Evolutionary conservation across 176 grass and related monocot species (phyloP).

Genomic region (Hyparrhenia diplandra): DNA sequence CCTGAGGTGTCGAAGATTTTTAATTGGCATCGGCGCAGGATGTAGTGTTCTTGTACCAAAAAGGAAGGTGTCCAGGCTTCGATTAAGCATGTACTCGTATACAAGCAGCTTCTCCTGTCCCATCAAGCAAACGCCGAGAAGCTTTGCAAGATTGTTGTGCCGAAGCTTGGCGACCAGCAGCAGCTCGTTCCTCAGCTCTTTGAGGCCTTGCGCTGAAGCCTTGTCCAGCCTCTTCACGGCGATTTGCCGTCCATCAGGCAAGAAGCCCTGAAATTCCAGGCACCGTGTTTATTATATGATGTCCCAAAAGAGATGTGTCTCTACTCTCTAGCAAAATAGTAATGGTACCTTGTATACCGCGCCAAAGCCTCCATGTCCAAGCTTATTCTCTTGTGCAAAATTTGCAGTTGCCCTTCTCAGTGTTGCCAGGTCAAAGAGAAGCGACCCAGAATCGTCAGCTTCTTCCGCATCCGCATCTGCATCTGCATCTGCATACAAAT

Average conservation of each 20-base stretch:
- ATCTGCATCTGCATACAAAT: no score
- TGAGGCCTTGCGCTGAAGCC: slow-evolving; percentile 26
- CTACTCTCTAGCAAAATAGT: background rate
- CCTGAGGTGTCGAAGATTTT: no score
- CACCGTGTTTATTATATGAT: background rate
- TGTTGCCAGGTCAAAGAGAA: slow-evolving; percentile 35
- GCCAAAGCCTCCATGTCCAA: slow-evolving; percentile 68
- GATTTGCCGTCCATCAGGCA: slow-evolving; percentile 20
- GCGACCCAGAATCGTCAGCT: slow-evolving; percentile 24
- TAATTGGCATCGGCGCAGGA: no score
- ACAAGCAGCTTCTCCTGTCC: slow-evolving; percentile 41
- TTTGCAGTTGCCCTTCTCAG: slow-evolving; percentile 47
- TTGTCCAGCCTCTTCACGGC: slow-evolving; percentile 32
- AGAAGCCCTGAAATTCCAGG: slow-evolving; percentile 15
- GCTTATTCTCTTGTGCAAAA: slow-evolving; percentile 52
- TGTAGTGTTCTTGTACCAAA: slow-evolving; percentile 20
- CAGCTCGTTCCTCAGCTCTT: slow-evolving; percentile 45
- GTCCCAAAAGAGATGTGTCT: background rate
- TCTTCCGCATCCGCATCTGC: background rate
- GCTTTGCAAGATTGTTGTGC: slow-evolving; percentile 41
- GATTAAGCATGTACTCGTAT: slow-evolving; percentile 47
- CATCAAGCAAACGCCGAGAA: slow-evolving; percentile 40
- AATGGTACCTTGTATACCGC: slow-evolving; percentile 50
- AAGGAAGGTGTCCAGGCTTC: slow-evolving; percentile 39
- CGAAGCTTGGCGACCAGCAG: slow-evolving; percentile 47